Percentiles rank a stretch among this genome's conserved stretches.
These are phyloP conservation scores for Trichoderma guizhouense DNA, from an alignment of 2,329 filamentous ascomycete genomes.

Conservation along the genomic window DNA sequence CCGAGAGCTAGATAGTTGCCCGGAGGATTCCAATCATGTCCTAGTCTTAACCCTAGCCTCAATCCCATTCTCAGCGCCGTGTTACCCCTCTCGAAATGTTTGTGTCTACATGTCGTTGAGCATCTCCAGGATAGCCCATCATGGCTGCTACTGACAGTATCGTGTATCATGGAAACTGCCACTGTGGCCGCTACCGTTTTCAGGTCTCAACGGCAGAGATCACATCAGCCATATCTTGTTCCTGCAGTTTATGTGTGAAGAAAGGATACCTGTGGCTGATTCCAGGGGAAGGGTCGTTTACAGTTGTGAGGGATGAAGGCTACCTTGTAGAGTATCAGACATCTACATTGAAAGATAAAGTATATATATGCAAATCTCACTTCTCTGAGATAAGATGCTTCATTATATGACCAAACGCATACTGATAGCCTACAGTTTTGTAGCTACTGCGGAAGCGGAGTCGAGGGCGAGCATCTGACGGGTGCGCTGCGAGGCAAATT, in stretches of 20 bases:
- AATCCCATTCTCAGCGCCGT: neutral
- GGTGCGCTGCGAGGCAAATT: slow-evolving; percentile 24
- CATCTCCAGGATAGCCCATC: neutral
- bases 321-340: slow-evolving; percentile 4
- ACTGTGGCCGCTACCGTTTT: slow-evolving; percentile 31
- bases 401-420: neutral
- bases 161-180: slow-evolving; percentile 28
- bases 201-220: slow-evolving; percentile 20
- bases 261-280: slow-evolving; percentile 31
- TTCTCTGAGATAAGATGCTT: neutral
- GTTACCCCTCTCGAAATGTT: neutral
- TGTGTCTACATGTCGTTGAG: neutral
- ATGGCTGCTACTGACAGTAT: neutral
- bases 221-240: slow-evolving; percentile 20
- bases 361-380: neutral
- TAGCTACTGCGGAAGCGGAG: slow-evolving; percentile 26
- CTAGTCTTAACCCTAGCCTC: neutral
- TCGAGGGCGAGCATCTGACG: slow-evolving; percentile 25
- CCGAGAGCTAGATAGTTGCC: too few species aligned
- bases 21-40: neutral
- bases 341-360: slow-evolving; percentile 19
- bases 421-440: slow-evolving; percentile 28
- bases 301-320: slow-evolving; percentile 19
- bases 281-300: slow-evolving; percentile 10
- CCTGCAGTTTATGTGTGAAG: slow-evolving; percentile 28